phyloP scores from a whole-genome alignment of 306 rosid genomes.

The Sindora glabra region DNA sequence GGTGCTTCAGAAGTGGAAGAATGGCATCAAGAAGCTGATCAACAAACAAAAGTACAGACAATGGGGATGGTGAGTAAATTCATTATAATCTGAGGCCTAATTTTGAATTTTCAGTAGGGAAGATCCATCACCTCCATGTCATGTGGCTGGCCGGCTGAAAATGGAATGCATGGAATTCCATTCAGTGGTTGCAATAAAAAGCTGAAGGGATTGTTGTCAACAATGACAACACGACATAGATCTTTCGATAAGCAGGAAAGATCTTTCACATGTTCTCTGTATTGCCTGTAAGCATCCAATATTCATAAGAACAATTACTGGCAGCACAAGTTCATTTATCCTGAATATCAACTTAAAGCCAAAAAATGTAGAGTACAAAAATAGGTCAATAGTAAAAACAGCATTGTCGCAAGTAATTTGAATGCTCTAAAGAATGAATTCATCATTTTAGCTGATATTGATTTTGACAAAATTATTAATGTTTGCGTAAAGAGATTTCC shows the following conservation, averaged over 20 bases:
- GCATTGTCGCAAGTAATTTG: too few relatives aligned
- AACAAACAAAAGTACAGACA: slow-evolving; percentile 18
- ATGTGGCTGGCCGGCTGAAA: slow-evolving; percentile 70
- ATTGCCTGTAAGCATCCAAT: slow-evolving; percentile 43
- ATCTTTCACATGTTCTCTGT: slow-evolving; percentile 86
- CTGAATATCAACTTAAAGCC: too few relatives aligned
- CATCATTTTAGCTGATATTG: too few relatives aligned
- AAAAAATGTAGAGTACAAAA: too few relatives aligned
- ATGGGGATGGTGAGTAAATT: slow-evolving; percentile 3
- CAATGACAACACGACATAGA: slow-evolving; percentile 64
- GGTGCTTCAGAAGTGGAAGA: slow-evolving; percentile 82
- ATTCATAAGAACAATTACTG: slow-evolving; percentile 9
- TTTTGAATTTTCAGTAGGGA: not conserved
- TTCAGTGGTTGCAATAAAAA: slow-evolving; percentile 82
- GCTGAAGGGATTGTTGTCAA: slow-evolving; percentile 89
- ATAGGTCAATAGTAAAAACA: too few relatives aligned
- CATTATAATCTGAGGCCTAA: not conserved
- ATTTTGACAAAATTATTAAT: too few relatives aligned
- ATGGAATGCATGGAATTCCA: slow-evolving; percentile 89
- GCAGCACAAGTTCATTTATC: not conserved
- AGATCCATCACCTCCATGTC: slow-evolving; percentile 59
- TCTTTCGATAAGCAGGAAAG: slow-evolving; percentile 60
- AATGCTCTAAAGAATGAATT: too few relatives aligned
- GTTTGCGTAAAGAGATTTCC: too few relatives aligned
- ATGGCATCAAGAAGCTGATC: slow-evolving; percentile 75